Percentiles rank a stretch among this genome's conserved stretches.
These are phyloP conservation scores for Gaeumannomyces sp. DNA, from an alignment of 2,329 filamentous ascomycete species.

Conservation along the genomic window DNA sequence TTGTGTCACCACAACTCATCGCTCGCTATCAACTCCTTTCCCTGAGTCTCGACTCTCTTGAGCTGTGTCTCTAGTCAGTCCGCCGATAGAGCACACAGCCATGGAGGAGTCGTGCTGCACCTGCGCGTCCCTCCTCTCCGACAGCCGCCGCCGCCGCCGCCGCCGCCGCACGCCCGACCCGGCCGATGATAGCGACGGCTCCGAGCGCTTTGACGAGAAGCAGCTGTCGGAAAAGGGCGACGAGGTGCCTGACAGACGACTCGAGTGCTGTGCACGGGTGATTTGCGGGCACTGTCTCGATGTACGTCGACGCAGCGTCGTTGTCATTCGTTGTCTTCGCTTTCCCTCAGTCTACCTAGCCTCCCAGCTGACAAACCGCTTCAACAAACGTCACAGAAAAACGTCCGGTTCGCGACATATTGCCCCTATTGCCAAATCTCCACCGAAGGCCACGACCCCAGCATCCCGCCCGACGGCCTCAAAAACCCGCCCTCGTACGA, in stretches of 20 bases:
- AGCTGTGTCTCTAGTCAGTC: too few relatives aligned
- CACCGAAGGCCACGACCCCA: constrained; percentile 39
- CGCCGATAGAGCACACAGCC: neutral
- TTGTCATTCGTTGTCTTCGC: neutral
- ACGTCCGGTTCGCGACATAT: constrained; percentile 59
- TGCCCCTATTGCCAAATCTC: constrained; percentile 75
- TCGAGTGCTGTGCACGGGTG: constrained; percentile 63
- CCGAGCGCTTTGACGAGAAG: constrained; percentile 54
- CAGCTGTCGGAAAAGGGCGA: constrained; percentile 39
- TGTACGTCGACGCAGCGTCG: constrained; percentile 30
- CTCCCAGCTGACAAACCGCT: neutral
- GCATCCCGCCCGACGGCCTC: constrained; percentile 54
- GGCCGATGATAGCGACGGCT: constrained; percentile 21
- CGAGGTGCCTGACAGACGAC: constrained; percentile 38
- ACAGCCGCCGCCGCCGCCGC: constrained; percentile 43
- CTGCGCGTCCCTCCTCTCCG: constrained; percentile 56
- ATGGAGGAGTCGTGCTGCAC: constrained; percentile 58
- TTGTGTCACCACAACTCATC: neutral
- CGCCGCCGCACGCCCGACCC: constrained; percentile 19
- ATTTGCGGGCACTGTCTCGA: constrained; percentile 68
- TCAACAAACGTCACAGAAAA: constrained; percentile 41
- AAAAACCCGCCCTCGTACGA: constrained; percentile 64
- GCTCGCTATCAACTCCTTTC: too few relatives aligned
- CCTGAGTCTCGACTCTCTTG: too few relatives aligned
- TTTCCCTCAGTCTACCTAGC: neutral